These are phyloP conservation scores for Daldinia loculata DNA, from an alignment of 495 filamentous ascomycete species.

Conservation along the genomic window DNA sequence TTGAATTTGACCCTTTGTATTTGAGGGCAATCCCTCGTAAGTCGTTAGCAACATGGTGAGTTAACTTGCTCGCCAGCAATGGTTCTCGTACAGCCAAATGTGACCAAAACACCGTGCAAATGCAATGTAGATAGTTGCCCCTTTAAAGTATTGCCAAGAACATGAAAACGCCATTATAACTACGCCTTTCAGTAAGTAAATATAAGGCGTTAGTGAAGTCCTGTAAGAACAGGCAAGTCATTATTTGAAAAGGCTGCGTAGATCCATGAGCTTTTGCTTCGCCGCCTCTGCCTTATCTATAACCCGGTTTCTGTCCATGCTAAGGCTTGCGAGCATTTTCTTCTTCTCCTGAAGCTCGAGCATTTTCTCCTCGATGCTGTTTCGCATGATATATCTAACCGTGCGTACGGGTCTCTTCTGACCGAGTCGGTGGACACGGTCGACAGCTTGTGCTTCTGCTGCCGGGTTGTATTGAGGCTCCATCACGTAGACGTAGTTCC, in stretches of 20 bases:
- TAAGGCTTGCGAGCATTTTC: slow-evolving; percentile 83
- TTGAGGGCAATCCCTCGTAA: background rate
- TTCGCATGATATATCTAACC: slow-evolving; percentile 84
- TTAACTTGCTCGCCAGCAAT: background rate
- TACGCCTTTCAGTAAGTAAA: background rate
- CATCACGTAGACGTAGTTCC: slow-evolving; percentile 92
- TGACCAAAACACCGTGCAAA: slow-evolving; percentile 33
- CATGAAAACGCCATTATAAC: slow-evolving; percentile 10
- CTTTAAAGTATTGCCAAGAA: background rate
- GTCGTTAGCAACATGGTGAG: background rate
- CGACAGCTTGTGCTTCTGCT: slow-evolving; percentile 91
- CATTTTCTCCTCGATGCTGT: slow-evolving; percentile 95
- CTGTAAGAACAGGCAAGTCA: background rate
- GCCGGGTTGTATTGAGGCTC: slow-evolving; percentile 98
- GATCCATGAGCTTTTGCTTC: slow-evolving; percentile 78
- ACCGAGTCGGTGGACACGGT: slow-evolving; percentile 92
- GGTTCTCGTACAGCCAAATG: background rate
- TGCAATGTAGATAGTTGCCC: slow-evolving; percentile 13
- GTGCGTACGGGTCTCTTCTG: slow-evolving; percentile 86
- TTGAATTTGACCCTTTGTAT: slow-evolving; percentile 10
- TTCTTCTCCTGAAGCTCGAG: slow-evolving; percentile 89
- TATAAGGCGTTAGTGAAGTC: background rate
- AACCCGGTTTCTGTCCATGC: slow-evolving; percentile 68
- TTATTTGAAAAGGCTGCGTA: slow-evolving; percentile 82
- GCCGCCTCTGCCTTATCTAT: slow-evolving; percentile 78